Evolutionary conservation across 768 basidiomycete species (phyloP).

Genomic region (Saitozyma podzolica): DNA sequence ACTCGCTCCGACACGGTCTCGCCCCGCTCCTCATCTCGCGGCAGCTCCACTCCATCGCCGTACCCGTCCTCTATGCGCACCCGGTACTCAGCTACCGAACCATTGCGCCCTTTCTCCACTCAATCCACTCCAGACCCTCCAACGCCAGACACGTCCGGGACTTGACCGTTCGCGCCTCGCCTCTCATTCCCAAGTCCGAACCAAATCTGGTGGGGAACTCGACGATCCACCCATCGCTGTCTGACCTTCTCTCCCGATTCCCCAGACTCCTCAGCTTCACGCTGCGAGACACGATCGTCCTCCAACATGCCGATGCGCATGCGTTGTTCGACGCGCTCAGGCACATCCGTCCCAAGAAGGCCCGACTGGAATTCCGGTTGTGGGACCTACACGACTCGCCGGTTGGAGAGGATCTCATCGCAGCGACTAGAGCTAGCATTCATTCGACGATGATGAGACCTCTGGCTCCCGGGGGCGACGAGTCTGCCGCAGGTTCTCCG

Average conservation of each 20-base stretch:
- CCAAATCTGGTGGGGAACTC: neutral
- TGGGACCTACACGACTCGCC: slow-evolving; percentile 39
- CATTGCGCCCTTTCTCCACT: slow-evolving; percentile 16
- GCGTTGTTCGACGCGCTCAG: slow-evolving; percentile 22
- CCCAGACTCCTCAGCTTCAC: slow-evolving; percentile 25
- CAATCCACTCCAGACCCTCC: slow-evolving; percentile 1
- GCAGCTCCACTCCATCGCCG: slow-evolving; percentile 11
- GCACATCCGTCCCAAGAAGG: slow-evolving; percentile 28
- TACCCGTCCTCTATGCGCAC: slow-evolving; percentile 19
- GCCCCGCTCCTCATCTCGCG: slow-evolving; percentile 15
- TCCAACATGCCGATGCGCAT: slow-evolving; percentile 12
- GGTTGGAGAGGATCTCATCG: slow-evolving; percentile 26
- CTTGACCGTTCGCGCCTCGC: slow-evolving; percentile 16
- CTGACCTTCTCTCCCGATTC: slow-evolving; percentile 14
- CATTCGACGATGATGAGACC: neutral
- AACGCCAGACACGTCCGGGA: slow-evolving; percentile 10
- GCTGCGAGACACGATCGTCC: slow-evolving; percentile 31
- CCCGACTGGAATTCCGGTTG: slow-evolving; percentile 35
- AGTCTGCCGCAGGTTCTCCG: neutral
- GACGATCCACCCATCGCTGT: slow-evolving; percentile 23
- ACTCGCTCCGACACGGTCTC: slow-evolving; percentile 3
- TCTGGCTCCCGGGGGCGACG: neutral
- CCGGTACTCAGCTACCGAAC: slow-evolving; percentile 16
- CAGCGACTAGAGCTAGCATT: slow-evolving; percentile 17
- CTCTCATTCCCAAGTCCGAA: slow-evolving; percentile 6